These are phyloP conservation scores for Aurantiochytrium sp. DNA, from an alignment of 108 stramenopile species.

Conservation along the genomic window DNA sequence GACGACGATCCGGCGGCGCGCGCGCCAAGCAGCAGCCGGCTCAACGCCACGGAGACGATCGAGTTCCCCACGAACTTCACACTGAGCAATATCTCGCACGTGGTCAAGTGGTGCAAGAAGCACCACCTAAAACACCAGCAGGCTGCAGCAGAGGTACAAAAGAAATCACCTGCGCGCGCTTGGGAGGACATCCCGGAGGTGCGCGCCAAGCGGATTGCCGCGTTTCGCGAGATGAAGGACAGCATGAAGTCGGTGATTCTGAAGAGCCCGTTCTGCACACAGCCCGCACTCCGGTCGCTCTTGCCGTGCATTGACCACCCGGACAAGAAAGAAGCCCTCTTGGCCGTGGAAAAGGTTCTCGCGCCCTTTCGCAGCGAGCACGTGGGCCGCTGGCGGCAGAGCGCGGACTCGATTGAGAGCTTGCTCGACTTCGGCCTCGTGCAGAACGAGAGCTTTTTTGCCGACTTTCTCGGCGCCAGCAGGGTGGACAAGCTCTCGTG, in stretches of 20 bases:
- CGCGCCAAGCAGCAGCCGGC: neutral
- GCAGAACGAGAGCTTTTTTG: neutral
- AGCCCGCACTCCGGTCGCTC: neutral
- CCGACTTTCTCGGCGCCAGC: neutral
- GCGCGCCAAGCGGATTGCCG: neutral
- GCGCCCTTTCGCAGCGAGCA: neutral
- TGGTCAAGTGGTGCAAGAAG: neutral
- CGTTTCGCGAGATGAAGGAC: neutral
- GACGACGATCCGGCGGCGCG: neutral
- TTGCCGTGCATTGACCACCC: neutral
- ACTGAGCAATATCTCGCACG: neutral
- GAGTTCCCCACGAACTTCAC: conserved; percentile 3
- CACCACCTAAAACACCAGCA: neutral
- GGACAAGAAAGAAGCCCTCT: neutral
- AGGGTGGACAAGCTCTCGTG: neutral
- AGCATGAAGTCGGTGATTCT: neutral
- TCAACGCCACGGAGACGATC: neutral
- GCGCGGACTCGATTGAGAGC: neutral
- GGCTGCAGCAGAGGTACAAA: neutral
- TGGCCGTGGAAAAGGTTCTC: neutral
- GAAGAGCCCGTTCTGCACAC: neutral
- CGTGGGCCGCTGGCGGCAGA: neutral
- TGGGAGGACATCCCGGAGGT: neutral
- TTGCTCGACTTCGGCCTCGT: neutral
- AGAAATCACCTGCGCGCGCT: neutral